Percentiles rank a stretch among this genome's conserved stretches.
These are phyloP conservation scores for Ogataea dorogensis DNA, from an alignment of 805 yeast genomes.

Conservation along the genomic window DNA sequence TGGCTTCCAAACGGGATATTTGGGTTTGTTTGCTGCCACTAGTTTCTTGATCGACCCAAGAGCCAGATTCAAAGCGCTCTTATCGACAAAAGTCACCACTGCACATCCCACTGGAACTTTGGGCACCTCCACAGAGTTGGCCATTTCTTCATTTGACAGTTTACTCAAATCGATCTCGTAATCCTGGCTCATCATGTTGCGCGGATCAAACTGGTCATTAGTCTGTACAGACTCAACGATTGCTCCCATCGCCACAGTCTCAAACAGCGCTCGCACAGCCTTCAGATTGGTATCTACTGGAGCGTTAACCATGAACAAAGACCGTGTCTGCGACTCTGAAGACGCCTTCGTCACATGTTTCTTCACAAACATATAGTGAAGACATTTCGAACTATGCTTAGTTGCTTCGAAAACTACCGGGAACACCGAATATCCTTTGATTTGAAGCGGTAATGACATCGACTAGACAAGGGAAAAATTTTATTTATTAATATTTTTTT, in stretches of 20 bases:
- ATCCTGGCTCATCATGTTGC: slow-evolving; percentile 34
- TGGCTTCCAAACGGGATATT: slow-evolving; percentile 42
- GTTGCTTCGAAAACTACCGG: slow-evolving; percentile 44
- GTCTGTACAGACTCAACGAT: slow-evolving; percentile 46
- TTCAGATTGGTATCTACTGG: slow-evolving; percentile 61
- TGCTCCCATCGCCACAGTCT: slow-evolving; percentile 60
- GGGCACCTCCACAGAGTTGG: slow-evolving; percentile 34
- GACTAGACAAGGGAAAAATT: slow-evolving; percentile 3
- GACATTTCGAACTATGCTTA: slow-evolving; percentile 22
- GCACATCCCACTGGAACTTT: slow-evolving; percentile 74
- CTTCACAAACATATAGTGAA: slow-evolving; percentile 64
- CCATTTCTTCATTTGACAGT: slow-evolving; percentile 53
- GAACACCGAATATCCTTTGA: slow-evolving; percentile 57
- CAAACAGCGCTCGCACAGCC: slow-evolving; percentile 55
- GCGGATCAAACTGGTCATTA: slow-evolving; percentile 34
- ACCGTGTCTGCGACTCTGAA: slow-evolving; percentile 45
- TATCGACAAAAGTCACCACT: slow-evolving; percentile 71
- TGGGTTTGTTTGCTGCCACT: slow-evolving; percentile 23
- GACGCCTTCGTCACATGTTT: slow-evolving; percentile 52
- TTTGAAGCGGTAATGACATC: slow-evolving; percentile 25
- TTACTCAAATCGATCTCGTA: slow-evolving; percentile 52
- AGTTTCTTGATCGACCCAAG: slow-evolving; percentile 58
- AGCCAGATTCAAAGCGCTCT: slow-evolving; percentile 63
- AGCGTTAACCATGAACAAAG: slow-evolving; percentile 73
- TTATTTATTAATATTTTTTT: not conserved